Evolutionary conservation across 2,329 filamentous ascomycete genomes (phyloP).

Genomic region (Ophiostoma novo-ulmi): DNA sequence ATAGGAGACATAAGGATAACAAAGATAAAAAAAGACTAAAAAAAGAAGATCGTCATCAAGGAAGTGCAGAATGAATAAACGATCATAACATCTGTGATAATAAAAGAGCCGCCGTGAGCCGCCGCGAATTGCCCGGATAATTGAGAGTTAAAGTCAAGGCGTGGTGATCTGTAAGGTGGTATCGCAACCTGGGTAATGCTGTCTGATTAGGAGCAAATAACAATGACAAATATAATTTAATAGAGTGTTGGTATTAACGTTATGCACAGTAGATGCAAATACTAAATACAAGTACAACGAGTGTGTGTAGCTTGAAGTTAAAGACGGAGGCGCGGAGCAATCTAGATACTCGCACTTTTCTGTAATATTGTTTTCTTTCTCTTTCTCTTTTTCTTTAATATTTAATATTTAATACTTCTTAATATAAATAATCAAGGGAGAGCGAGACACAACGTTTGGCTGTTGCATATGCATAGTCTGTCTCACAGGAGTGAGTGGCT

Average conservation of each 20-base stretch:
- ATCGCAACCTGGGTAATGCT: not conserved
- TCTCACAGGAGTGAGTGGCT: not conserved
- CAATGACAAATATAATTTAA: not conserved
- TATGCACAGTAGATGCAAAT: not conserved
- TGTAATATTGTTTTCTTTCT: not conserved
- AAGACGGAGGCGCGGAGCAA: not conserved
- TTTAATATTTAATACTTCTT: not conserved
- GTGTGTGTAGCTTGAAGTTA: not conserved
- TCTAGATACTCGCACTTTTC: not conserved
- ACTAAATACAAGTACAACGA: not conserved
- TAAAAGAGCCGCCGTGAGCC: constrained; percentile 6
- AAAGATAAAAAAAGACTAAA: not conserved
- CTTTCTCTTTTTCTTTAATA: not conserved
- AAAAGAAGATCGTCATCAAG: not conserved
- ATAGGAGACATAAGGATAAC: not conserved
- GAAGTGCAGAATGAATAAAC: not conserved
- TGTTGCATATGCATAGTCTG: constrained; percentile 9
- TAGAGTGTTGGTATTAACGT: not conserved
- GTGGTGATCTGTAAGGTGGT: not conserved
- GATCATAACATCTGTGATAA: not conserved
- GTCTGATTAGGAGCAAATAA: no score
- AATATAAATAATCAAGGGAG: not conserved
- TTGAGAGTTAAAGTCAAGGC: not conserved
- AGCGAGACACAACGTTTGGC: constrained; percentile 6
- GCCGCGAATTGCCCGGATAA: constrained; percentile 10